Evolutionary conservation across 192 early-diverging fungal species (phyloP), one percentile per base, ranked within the genome.

Genomic region (Gonapodya sp.): DNA sequence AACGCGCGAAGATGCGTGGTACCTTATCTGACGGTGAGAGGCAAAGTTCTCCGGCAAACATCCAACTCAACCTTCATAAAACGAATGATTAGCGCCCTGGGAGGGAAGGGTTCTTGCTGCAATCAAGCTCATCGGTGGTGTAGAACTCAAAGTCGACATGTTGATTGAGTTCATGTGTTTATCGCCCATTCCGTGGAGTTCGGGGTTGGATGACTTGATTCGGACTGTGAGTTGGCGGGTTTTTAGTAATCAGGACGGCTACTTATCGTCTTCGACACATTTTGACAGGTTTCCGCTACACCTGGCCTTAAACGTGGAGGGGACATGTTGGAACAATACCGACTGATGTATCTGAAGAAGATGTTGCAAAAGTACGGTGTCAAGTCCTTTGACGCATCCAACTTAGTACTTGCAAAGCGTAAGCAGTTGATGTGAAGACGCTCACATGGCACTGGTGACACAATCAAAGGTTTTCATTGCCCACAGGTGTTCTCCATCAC

Each of bases 121-220:
- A 0, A 64, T 91, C 14, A 31, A 37, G 1, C 88, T 85, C 36
- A 84, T 94, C 73, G 14, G 18, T 0, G 79, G 73, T 79, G 24
- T 79, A 33, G 84, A 86, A n/a, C 73, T 80, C 34, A 87, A 86
- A 75, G 80, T 81, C 0, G 78, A 83, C 24, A 80, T 92, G 14
- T 77, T 88, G n/a, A 81, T 93, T 34, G 92, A 92, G 36, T 79
- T 90, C 14, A 92, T 93, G 88, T 85, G 89, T 75, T 84, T 89
- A 46, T 89, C 89, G 33, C 85, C 86, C 0, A 86, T 94, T 35
- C 92, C 92, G 1, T 93, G 93, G 93, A 86, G 88, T 1, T 36
- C 81, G 0, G 84, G 80, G 18, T 73, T 91, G n/a, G 90, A 88
- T 33, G 36, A 81, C 16, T 84, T 85, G 0, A 88, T 91, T 34